Evolutionary conservation across 2,329 filamentous ascomycete genomes (phyloP).

Genomic region (Botrytis fabae): DNA sequence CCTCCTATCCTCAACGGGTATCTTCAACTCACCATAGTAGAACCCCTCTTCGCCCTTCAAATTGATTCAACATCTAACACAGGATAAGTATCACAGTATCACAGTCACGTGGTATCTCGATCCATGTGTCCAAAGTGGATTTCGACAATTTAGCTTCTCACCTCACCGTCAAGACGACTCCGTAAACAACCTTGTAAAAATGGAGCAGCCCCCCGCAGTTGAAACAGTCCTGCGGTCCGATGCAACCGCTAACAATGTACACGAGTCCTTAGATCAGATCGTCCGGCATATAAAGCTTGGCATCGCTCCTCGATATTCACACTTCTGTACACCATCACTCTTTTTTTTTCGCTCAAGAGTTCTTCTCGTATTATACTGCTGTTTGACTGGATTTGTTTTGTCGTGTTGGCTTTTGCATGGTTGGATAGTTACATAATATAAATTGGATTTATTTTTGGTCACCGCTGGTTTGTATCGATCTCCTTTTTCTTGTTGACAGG

Average conservation of each 20-base stretch:
- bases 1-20: neutral
- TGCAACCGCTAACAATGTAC: neutral
- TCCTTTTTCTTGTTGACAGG: neutral
- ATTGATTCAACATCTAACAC: neutral
- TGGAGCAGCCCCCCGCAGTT: neutral
- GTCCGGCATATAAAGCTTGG: conserved; percentile 7
- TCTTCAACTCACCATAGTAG: neutral
- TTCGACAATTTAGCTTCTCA: neutral
- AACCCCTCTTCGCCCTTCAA: neutral
- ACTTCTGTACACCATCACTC: neutral
- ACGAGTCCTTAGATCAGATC: conserved; percentile 6
- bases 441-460: neutral
- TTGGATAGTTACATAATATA: neutral
- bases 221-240: neutral
- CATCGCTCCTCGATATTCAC: neutral
- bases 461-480: neutral
- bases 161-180: neutral
- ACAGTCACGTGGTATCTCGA: neutral
- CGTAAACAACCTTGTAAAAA: neutral
- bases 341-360: neutral
- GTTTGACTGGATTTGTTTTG: neutral
- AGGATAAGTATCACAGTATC: neutral
- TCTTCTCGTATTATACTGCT: neutral
- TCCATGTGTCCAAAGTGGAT: neutral
- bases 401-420: neutral